These are phyloP conservation scores for Phytophthora vignae DNA, from an alignment of 352 stramenopile genomes.

Conservation along the genomic window DNA sequence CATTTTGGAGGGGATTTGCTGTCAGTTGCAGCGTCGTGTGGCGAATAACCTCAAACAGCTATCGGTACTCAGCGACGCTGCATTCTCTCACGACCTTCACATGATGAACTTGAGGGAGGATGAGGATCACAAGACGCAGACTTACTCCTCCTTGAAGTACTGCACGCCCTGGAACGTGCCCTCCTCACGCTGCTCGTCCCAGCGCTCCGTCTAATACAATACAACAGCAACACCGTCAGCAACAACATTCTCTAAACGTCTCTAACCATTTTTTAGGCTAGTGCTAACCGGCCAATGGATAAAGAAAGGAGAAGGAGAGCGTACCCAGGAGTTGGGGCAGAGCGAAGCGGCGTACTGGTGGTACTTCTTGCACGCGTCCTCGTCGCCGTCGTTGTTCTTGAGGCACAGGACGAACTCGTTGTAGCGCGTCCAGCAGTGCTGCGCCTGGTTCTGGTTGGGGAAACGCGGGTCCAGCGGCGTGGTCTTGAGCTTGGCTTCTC, in stretches of 20 bases:
- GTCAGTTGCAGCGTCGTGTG: constrained; percentile 8
- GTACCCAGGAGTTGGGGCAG: constrained; percentile 82
- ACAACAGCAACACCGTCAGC: not conserved
- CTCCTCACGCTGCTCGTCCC: constrained; percentile 86
- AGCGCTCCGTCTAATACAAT: constrained; percentile 65
- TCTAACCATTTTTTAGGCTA: not conserved
- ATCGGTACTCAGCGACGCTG: not conserved
- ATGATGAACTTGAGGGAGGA: constrained; percentile 2
- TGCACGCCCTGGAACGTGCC: constrained; percentile 85
- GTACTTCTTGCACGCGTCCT: constrained; percentile 91
- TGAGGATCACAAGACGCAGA: constrained; percentile 16
- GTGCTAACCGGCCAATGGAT: not conserved
- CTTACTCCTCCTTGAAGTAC: constrained; percentile 64
- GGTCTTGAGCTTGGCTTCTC: constrained; percentile 74
- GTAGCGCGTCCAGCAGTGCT: constrained; percentile 94
- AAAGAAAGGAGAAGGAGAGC: constrained; percentile 15
- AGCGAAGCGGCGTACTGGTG: constrained; percentile 75
- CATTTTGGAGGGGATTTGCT: constrained; percentile 22
- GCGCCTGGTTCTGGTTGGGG: constrained; percentile 89
- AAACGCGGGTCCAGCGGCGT: constrained; percentile 88
- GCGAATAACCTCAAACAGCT: not conserved
- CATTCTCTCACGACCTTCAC: constrained; percentile 16
- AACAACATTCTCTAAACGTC: not conserved
- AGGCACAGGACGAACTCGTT: constrained; percentile 98
- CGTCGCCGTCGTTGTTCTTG: constrained; percentile 95